phyloP scores from a whole-genome alignment of 441 rosid genomes.

The Manihot esculenta region DNA sequence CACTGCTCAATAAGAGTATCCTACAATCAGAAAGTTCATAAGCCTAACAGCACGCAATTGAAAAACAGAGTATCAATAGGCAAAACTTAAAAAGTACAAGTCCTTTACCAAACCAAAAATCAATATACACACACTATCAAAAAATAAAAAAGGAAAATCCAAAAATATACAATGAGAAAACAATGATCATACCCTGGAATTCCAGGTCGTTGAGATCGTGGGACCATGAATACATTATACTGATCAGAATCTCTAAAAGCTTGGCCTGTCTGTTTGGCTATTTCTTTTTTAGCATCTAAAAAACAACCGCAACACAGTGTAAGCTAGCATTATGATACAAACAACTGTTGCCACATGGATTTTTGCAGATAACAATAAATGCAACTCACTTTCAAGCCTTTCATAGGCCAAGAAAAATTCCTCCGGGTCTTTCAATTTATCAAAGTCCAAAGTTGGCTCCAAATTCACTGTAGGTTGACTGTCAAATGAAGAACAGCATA shows the following conservation, averaged over 20 bases:
- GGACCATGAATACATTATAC: constrained; percentile 27
- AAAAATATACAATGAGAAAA: constrained; percentile 10
- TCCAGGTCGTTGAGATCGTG: constrained; percentile 64
- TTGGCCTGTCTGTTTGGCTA: constrained; percentile 63
- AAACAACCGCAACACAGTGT: constrained; percentile 17
- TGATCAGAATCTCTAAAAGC: constrained; percentile 38
- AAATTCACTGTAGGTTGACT: constrained; percentile 44
- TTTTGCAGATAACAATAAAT: constrained; percentile 9
- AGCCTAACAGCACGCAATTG: too few species aligned
- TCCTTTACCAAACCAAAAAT: too few species aligned
- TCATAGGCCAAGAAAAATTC: constrained; percentile 71
- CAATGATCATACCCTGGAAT: constrained; percentile 39
- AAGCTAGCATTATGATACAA: constrained; percentile 7
- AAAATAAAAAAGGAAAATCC: background rate
- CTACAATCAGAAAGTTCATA: too few species aligned
- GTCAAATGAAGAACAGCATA: constrained; percentile 22
- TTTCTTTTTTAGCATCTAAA: constrained; percentile 66
- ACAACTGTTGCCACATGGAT: constrained; percentile 7
- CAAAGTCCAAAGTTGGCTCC: constrained; percentile 56
- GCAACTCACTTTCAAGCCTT: constrained; percentile 53
- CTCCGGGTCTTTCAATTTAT: constrained; percentile 57
- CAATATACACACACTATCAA: too few species aligned
- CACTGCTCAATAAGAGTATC: too few species aligned
- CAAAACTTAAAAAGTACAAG: too few species aligned
- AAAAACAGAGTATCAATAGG: too few species aligned